Evolutionary conservation across 2,329 filamentous ascomycete genomes (phyloP).

Genomic region (Colletotrichum liaoningense): DNA sequence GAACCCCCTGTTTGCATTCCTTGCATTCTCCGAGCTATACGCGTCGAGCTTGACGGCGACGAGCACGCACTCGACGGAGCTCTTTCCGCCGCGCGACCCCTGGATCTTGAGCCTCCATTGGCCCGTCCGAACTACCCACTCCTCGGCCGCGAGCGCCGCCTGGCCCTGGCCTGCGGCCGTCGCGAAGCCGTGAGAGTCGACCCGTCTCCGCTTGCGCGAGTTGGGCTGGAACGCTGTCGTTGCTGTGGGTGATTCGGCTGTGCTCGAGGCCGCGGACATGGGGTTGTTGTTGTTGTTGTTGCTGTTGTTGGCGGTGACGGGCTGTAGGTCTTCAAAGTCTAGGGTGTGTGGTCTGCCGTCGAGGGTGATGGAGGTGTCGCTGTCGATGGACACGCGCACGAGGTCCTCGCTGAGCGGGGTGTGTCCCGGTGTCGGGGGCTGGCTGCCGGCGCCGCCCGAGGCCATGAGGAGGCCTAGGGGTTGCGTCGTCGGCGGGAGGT

Average conservation of each 20-base stretch:
- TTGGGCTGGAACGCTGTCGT: conserved; percentile 43
- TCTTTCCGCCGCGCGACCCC: conserved; percentile 58
- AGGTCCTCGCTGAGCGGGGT: conserved; percentile 77
- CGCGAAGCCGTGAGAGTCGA: conserved; percentile 44
- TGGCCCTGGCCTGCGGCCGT: conserved; percentile 31
- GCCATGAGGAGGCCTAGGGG: conserved; percentile 76
- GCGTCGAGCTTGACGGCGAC: conserved; percentile 83
- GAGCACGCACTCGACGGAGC: conserved; percentile 76
- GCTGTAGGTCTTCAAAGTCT: conserved; percentile 38
- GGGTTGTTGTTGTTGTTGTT: not conserved
- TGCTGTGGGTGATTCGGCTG: conserved; percentile 49
- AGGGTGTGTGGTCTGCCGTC: conserved; percentile 63
- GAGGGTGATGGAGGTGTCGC: conserved; percentile 68
- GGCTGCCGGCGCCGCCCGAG: conserved; percentile 69
- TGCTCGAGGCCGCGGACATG: conserved; percentile 47
- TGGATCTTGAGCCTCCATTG: conserved; percentile 81
- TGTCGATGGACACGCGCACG: conserved; percentile 72
- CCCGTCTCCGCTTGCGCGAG: conserved; percentile 59
- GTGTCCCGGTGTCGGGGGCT: conserved; percentile 74
- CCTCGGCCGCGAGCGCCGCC: conserved; percentile 45
- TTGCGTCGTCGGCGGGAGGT: conserved; percentile 69
- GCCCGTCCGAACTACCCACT: conserved; percentile 75
- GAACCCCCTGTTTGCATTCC: conserved; percentile 76
- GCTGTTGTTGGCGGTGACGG: not conserved
- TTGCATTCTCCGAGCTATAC: conserved; percentile 70